These are phyloP conservation scores for Saxophila tyrrhenica DNA, from an alignment of 495 filamentous ascomycete species.

Conservation along the genomic window DNA sequence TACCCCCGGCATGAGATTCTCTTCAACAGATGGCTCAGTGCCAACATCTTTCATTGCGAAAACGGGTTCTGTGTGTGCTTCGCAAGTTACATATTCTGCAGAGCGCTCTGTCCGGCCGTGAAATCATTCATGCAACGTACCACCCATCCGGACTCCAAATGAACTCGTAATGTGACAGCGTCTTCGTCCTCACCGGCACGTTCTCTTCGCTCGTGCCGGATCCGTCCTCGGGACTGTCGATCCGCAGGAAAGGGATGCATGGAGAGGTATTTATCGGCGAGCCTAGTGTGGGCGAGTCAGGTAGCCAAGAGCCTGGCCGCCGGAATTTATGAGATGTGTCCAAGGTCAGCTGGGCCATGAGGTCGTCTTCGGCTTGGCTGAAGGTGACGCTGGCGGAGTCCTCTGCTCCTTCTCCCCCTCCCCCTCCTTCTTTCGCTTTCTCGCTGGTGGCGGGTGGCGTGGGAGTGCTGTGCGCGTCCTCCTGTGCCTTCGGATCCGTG, in stretches of 20 bases:
- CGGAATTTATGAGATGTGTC: not conserved
- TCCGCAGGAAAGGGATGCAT: not conserved
- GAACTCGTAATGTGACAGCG: not conserved
- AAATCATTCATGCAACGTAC: not conserved
- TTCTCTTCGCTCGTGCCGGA: not conserved
- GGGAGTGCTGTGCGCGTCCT: no score
- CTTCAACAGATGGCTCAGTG: not conserved
- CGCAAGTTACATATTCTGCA: no score
- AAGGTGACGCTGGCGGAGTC: not conserved
- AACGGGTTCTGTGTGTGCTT: no score
- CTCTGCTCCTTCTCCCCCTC: not conserved
- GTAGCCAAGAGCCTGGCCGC: not conserved
- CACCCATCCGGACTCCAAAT: not conserved
- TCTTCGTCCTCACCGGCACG: not conserved
- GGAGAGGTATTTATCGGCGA: not conserved
- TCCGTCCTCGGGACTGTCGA: not conserved
- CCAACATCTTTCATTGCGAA: not conserved
- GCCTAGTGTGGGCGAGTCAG: not conserved
- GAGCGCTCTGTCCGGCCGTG: not conserved
- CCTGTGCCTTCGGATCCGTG: no score
- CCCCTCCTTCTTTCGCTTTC: no score
- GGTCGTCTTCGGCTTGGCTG: not conserved
- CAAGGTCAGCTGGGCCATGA: not conserved
- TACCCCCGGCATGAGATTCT: not conserved
- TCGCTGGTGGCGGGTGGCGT: no score